These are phyloP conservation scores for Oropetium thomaeum DNA, from an alignment of 176 grass and related monocot genomes.

Conservation along the genomic window DNA sequence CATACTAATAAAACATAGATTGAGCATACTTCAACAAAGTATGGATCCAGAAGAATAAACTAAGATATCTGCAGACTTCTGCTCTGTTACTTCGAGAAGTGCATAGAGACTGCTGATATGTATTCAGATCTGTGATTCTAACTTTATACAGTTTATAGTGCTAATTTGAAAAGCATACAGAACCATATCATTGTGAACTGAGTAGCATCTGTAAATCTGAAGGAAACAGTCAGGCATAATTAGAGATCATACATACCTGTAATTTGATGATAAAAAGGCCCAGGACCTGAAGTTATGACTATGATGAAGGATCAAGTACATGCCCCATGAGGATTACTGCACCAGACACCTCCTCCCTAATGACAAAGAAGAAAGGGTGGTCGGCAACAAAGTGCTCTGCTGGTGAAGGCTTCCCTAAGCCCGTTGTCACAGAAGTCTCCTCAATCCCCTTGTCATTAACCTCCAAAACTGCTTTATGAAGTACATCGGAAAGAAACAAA, in stretches of 20 bases:
- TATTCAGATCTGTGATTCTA: neutral
- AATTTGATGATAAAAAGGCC: neutral
- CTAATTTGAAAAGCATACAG: neutral
- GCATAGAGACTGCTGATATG: neutral
- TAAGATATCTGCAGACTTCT: neutral
- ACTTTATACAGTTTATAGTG: neutral
- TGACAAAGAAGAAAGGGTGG: slow-evolving; percentile 52
- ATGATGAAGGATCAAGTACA: slow-evolving; percentile 37
- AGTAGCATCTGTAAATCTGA: neutral
- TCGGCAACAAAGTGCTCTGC: slow-evolving; percentile 32
- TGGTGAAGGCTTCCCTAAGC: slow-evolving; percentile 36
- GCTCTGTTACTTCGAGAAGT: neutral
- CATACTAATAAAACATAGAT: neutral
- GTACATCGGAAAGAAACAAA: slow-evolving; percentile 46
- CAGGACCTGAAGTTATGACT: neutral
- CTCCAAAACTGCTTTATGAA: slow-evolving; percentile 51
- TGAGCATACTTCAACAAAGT: neutral
- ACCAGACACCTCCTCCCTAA: slow-evolving; percentile 45
- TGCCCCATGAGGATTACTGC: slow-evolving; percentile 43
- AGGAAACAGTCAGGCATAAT: neutral
- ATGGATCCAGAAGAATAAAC: neutral
- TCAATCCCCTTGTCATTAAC: slow-evolving; percentile 35
- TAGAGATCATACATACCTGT: slow-evolving; percentile 13
- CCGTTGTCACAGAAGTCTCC: slow-evolving; percentile 19
- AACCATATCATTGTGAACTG: neutral